Evolutionary conservation across 129 eudicot genomes (phyloP), one percentile per base, ranked within the genome.

Genomic region (Tanacetum coccineum): DNA sequence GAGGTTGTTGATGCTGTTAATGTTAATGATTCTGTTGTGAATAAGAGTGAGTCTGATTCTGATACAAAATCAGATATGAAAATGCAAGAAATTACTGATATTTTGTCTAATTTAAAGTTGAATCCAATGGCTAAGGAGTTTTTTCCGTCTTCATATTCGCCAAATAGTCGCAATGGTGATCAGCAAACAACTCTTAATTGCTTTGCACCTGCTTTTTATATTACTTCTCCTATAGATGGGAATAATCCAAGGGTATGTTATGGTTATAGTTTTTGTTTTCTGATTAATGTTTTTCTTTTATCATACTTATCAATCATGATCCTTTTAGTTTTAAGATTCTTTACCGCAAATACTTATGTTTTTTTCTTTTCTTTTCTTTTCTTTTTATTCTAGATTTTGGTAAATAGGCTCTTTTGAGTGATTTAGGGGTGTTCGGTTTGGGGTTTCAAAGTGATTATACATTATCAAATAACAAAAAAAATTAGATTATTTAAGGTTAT

Each of bases 61-160:
- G 88, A 84, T 80, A 64, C 83, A n/a, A 81, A 87, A 83, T 77
- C 94, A 13, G 90, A 87, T 19, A 67, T 81, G 56, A 70, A 81
- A 75, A 81, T 91, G 79, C 85, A 87, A 66, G 86, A 85, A 6
- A 67, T 91, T 42, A 90, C 78, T 76, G 90, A 85, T 56, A 85
- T 87, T 77, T 66, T 91, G 68, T 88, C 91, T 5, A 86, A 78
- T 59, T 80, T 91, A 75, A 91, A 88, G 81, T 26, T 91, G 84
- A 91, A 91, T 80, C 98, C 98, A 5, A n/a, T 86, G 91, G 98
- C 98, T 8, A 76, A 91, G 78, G 66, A 91, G 74, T 91, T 91
- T 47, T 59, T 91, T 42, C 98, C 98, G 49, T 91, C 98, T 19
- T 81, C 85, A 0, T 83, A 83, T 20, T 62, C 79, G 9, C 69